Conservation (phyloP, 2,329 filamentous ascomycete species). For the Pseudogymnoascus sp. region DNA sequence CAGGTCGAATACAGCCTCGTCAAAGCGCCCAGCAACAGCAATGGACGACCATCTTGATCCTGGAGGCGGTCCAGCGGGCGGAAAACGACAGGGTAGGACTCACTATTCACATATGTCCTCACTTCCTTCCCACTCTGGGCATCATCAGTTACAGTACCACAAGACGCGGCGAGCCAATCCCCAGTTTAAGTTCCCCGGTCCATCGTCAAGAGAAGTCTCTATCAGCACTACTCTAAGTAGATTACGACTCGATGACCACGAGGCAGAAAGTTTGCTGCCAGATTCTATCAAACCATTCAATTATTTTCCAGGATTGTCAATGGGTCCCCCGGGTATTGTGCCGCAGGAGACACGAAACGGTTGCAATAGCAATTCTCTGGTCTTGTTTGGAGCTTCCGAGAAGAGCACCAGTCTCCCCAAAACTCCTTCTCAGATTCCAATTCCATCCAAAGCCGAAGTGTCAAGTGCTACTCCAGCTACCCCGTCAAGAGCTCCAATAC, state of each 20-base stretch:
- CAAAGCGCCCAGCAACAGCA: constrained; percentile 37
- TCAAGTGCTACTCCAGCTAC: constrained; percentile 22
- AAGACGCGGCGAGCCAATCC: not conserved
- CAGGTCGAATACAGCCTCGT: constrained; percentile 25
- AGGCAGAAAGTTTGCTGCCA: constrained; percentile 3
- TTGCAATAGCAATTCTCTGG: constrained; percentile 21
- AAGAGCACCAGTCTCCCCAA: constrained; percentile 16
- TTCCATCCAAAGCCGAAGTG: constrained; percentile 24
- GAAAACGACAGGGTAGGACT: constrained; percentile 47
- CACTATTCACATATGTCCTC: constrained; percentile 28
- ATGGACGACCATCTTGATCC: constrained; percentile 31
- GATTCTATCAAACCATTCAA: not conserved
- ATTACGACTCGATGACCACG: constrained; percentile 25
- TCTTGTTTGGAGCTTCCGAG: constrained; percentile 20
- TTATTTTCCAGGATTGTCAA: not conserved
- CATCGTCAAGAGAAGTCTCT: constrained; percentile 31
- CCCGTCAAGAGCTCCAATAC: constrained; percentile 35
- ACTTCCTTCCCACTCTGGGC: constrained; percentile 16
- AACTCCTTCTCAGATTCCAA: constrained; percentile 30
- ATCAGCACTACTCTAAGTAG: constrained; percentile 32
- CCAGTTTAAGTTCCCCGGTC: constrained; percentile 15
- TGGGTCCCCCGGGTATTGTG: constrained; percentile 14
- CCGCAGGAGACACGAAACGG: constrained; percentile 19
- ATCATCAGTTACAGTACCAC: constrained; percentile 5
- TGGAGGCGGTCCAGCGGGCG: constrained; percentile 22